Base-by-base conservation (phyloP, 2,329 filamentous ascomycete species). In the Tolypocladium tundrense region DNA sequence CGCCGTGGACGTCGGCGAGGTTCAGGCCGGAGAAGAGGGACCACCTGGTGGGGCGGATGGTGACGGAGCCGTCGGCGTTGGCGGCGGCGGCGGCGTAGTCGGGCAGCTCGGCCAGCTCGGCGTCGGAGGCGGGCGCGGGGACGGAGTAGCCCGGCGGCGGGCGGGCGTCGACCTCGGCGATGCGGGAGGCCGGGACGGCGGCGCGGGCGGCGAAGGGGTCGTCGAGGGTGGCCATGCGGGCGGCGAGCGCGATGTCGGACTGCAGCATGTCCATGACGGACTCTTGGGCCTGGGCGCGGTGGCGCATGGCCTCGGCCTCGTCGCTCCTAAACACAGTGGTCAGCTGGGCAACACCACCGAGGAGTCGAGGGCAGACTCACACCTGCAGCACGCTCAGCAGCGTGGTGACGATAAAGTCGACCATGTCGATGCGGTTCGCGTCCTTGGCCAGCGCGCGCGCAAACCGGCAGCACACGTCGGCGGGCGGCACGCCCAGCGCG, bases 51-150 rank as follows among this genome's bases (percentile, higher is more conserved):
- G 60, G 54, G 3, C 52, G 59, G 54, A 64, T 61, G 42, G 60
- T 53, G 27, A 63, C 57, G 33, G 58, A 60, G 48, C 54, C 59
- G 59, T 76, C 63, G 59, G 65, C 64, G 58, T 76, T 61, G 60
- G 65, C 64, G 33, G 66, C 66, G 21, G 68, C 64, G 16, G 57
- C 55, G 35, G 50, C 39, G 54, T 63, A 63, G 54, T 59, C 55
- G 37, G 60, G 62, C 7, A 57, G 59, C 21, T 56, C 53, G 24
- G 60, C 59, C 7, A 57, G 59, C 21, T 56, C 53, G 24, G 60
- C 59, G 37, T 41, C 39, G 41, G n/a, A 33, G 40, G 37, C n/a
- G 2, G 57, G 53, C n/a, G 56, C 33, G 21, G 59, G 60, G 3
- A 58, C 41, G 43, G 52, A 57, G 53, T 64, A 61, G n/a, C 14